These are phyloP conservation scores for Cladochytrium replicatum DNA, from an alignment of 192 early-diverging fungal species.

Conservation along the genomic window DNA sequence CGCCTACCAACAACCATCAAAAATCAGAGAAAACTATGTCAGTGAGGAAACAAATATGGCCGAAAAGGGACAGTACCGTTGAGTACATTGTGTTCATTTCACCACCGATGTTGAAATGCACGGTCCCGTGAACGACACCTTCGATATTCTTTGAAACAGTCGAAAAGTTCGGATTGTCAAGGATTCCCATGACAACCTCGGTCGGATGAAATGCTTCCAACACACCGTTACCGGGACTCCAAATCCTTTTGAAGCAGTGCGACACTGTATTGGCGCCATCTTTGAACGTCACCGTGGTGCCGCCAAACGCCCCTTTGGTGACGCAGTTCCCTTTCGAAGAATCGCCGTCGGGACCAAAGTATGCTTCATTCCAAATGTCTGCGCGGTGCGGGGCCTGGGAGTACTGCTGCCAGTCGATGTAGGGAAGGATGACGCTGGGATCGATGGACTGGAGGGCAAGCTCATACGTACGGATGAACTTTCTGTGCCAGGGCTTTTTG, in stretches of 20 bases:
- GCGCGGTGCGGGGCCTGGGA: constrained; percentile 34
- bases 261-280: no score
- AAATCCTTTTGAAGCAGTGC: no score
- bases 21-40: no score
- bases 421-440: constrained; percentile 40
- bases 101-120: constrained; percentile 36
- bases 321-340: constrained; percentile 5
- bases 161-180: constrained; percentile 2
- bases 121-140: constrained; percentile 36
- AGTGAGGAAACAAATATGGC: no score
- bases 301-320: constrained; percentile 3
- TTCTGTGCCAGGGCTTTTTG: constrained; percentile 36
- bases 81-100: constrained; percentile 47
- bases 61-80: no score
- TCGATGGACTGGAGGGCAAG: constrained; percentile 27
- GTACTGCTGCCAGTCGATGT: constrained; percentile 55
- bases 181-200: neutral
- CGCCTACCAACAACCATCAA: no score
- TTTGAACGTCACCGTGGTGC: neutral
- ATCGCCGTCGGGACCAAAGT: no score
- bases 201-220: neutral
- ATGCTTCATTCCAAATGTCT: constrained; percentile 1
- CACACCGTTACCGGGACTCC: no score
- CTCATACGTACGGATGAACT: constrained; percentile 42
- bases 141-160: constrained; percentile 33